Percentiles rank a stretch among this genome's conserved stretches.
These are phyloP conservation scores for Diplodia corticola DNA, from an alignment of 2,329 filamentous ascomycete species.

Conservation along the genomic window DNA sequence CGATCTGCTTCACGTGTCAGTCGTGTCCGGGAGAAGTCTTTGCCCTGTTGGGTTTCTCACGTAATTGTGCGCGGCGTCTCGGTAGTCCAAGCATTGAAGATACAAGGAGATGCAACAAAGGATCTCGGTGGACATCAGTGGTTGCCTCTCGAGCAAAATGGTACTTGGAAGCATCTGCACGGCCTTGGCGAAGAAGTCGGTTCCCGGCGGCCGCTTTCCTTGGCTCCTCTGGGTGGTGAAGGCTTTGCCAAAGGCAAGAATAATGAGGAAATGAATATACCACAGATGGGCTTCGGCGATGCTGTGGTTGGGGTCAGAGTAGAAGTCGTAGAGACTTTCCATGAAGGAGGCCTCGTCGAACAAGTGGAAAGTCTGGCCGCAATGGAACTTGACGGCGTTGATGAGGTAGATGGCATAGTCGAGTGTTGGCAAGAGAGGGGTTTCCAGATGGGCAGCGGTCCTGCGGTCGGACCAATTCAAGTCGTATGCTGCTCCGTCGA, in stretches of 20 bases:
- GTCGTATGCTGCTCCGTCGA: slow-evolving; percentile 55
- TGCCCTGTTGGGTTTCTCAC: slow-evolving; percentile 39
- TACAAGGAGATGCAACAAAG: slow-evolving; percentile 56
- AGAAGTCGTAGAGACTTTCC: slow-evolving; percentile 44
- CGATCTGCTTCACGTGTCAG: slow-evolving; percentile 40
- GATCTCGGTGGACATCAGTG: slow-evolving; percentile 51
- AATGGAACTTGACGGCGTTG: slow-evolving; percentile 59
- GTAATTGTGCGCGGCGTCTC: slow-evolving; percentile 49
- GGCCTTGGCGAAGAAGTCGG: slow-evolving; percentile 44
- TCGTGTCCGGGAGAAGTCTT: too few species aligned
- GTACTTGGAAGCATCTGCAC: slow-evolving; percentile 33
- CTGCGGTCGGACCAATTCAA: slow-evolving; percentile 52
- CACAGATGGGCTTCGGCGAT: slow-evolving; percentile 42
- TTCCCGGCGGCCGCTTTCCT: slow-evolving; percentile 45
- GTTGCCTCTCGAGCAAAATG: slow-evolving; percentile 35
- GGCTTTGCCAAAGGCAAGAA: slow-evolving; percentile 58
- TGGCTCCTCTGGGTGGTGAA: slow-evolving; percentile 46
- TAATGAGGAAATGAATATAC: slow-evolving; percentile 56
- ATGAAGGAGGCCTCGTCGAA: slow-evolving; percentile 58
- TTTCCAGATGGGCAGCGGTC: slow-evolving; percentile 34
- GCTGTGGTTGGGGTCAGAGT: slow-evolving; percentile 37
- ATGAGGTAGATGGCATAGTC: slow-evolving; percentile 56
- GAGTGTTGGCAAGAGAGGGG: slow-evolving; percentile 49
- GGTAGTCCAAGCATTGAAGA: slow-evolving; percentile 53
- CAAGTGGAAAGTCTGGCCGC: slow-evolving; percentile 55